These are phyloP conservation scores for Xylariomycetidae sp. DNA, from an alignment of 2,329 filamentous ascomycete species.

Conservation along the genomic window DNA sequence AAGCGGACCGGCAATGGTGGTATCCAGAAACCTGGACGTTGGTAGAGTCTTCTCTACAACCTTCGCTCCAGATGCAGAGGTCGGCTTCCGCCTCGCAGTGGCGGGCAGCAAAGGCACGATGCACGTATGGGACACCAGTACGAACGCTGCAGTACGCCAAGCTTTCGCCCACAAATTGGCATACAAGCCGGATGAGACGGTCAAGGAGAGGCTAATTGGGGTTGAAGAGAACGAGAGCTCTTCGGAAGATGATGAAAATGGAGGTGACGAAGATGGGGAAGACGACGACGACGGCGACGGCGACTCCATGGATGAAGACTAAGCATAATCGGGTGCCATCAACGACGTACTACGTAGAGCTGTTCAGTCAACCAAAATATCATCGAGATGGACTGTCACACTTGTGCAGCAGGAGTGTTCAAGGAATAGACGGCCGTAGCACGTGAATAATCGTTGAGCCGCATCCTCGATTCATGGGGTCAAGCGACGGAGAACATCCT, in stretches of 20 bases:
- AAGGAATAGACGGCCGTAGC: too few relatives aligned
- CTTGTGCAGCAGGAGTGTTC: too few relatives aligned
- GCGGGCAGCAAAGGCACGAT: slow-evolving; percentile 91
- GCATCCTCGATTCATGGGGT: too few relatives aligned
- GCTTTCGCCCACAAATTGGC: slow-evolving; percentile 74
- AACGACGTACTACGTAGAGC: too few relatives aligned
- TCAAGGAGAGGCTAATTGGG: slow-evolving; percentile 73
- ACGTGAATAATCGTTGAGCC: too few relatives aligned
- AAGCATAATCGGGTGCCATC: slow-evolving; percentile 12
- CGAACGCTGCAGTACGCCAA: slow-evolving; percentile 79
- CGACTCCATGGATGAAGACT: slow-evolving; percentile 57
- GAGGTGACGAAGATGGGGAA: slow-evolving; percentile 29
- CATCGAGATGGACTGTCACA: too few relatives aligned
- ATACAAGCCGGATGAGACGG: slow-evolving; percentile 50
- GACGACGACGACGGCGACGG: slow-evolving; percentile 36
- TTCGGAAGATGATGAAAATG: slow-evolving; percentile 41
- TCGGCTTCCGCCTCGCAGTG: slow-evolving; percentile 87
- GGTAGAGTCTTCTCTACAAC: slow-evolving; percentile 89
- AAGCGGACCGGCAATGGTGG: slow-evolving; percentile 81
- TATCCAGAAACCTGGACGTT: slow-evolving; percentile 85
- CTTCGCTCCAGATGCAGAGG: slow-evolving; percentile 86
- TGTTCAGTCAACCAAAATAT: too few relatives aligned
- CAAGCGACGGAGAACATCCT: too few relatives aligned
- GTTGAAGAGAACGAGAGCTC: slow-evolving; percentile 62
- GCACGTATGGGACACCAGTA: slow-evolving; percentile 95